Percentiles rank a stretch among this genome's conserved stretches.
phyloP scores from a whole-genome alignment of 306 rosid genomes.

The Gastrolobium bilobum region DNA sequence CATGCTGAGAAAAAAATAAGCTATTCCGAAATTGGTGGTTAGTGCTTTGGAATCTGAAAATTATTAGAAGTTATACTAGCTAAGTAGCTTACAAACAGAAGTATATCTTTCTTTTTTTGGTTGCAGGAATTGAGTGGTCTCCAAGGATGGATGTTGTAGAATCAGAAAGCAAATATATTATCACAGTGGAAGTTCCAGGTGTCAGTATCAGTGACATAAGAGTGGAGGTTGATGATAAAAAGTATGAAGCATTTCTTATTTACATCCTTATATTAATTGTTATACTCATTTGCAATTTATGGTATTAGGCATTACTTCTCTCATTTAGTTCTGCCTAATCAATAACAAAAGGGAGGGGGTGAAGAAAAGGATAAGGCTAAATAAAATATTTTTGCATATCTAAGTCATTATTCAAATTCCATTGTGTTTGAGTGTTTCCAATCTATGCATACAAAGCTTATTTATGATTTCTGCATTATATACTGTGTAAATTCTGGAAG shows the following conservation, averaged over 20 bases:
- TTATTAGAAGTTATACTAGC: not conserved
- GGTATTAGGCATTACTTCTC: not conserved
- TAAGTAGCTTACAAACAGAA: not conserved
- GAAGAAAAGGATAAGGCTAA: slow-evolving; percentile 5
- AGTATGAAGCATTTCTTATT: slow-evolving; percentile 59
- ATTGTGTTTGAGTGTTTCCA: slow-evolving; percentile 18
- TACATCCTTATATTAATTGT: slow-evolving; percentile 30
- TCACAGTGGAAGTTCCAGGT: slow-evolving; percentile 86
- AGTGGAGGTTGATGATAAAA: slow-evolving; percentile 87
- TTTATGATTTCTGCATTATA: not conserved
- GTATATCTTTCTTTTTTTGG: not conserved
- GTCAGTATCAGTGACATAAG: slow-evolving; percentile 69
- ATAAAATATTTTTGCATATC: not conserved
- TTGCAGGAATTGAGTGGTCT: slow-evolving; percentile 68
- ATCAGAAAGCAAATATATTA: slow-evolving; percentile 64
- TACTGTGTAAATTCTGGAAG: not conserved
- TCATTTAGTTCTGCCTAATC: slow-evolving; percentile 12
- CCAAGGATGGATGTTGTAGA: slow-evolving; percentile 90
- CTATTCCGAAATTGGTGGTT: slow-evolving; percentile 57
- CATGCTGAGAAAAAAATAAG: slow-evolving; percentile 45
- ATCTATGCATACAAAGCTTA: not conserved
- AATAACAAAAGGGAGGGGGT: not conserved
- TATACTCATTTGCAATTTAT: not conserved
- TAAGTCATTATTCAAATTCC: not conserved
- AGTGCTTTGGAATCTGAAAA: slow-evolving; percentile 40